Conservation (phyloP, 1,284 basidiomycete genomes). For the Puccinia triticina region DNA sequence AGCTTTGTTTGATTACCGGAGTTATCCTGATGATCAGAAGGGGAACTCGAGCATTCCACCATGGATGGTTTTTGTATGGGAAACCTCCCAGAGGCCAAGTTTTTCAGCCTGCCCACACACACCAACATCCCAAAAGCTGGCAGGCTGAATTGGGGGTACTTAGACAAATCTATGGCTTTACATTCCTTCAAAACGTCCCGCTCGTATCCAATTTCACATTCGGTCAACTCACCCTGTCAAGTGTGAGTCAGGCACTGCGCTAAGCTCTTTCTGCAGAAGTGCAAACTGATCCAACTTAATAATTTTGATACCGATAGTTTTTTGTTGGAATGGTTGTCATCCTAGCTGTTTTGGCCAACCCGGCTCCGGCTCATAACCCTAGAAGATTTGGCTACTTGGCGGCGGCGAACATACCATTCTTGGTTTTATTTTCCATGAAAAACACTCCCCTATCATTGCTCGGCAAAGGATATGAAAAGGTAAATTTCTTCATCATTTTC, state of each 20-base stretch:
- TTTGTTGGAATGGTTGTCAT: conserved; percentile 40
- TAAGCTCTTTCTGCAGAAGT: neutral
- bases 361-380: conserved; percentile 28
- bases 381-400: conserved; percentile 41
- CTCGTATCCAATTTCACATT: conserved; percentile 15
- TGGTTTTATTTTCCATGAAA: conserved; percentile 51
- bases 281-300: neutral
- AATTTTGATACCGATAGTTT: neutral
- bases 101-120: neutral
- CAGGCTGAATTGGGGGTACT: conserved; percentile 11
- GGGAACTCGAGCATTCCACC: conserved; percentile 31
- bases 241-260: conserved; percentile 9
- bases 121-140: neutral
- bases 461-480: conserved; percentile 51
- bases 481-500: neutral
- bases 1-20: conserved; percentile 18
- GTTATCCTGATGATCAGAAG: conserved; percentile 30
- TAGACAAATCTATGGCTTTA: conserved; percentile 37
- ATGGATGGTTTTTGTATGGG: conserved; percentile 45
- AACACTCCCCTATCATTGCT: conserved; percentile 40
- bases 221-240: conserved; percentile 26
- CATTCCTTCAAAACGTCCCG: conserved; percentile 49
- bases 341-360: conserved; percentile 35
- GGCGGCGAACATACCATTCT: conserved; percentile 25
- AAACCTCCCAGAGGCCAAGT: conserved; percentile 11